Evolutionary conservation across 2,329 filamentous ascomycete species (phyloP), one percentile per base, ranked within the genome.

Genomic region (Alternaria gansuensis): DNA sequence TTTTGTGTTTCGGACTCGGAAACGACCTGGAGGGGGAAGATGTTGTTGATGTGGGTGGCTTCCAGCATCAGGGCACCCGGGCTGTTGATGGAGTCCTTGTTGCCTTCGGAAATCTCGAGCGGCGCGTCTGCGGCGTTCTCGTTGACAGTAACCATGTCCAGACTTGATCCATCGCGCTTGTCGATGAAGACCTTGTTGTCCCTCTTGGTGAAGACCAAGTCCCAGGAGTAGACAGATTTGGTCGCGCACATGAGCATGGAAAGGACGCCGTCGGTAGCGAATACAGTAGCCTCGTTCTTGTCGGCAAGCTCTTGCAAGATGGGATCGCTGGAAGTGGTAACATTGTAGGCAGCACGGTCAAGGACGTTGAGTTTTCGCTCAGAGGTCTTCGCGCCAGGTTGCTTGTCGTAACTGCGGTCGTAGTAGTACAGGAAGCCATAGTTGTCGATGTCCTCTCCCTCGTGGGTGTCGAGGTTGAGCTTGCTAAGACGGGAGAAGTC

Each of bases 161-260:
- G 87, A 58, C 90, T 91, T 59, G 93, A 93, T 73, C 93, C 94
- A 62, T 97, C 93, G 67, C 95, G 92, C 88, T 99, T 99, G 86
- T 99, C 95, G 67, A 99, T 88, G 88, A 93, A 99, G 80, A 99
- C 88, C 87, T 97, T 97, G 87, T 93, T 91, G 79, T 91, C 92
- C 79, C 96, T 92, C 79, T 91, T 89, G 64, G 92, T 84, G 75
- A 99, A 96, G 76, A 99, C 90, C 72, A 99, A 89, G 80, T 99
- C 95, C 95, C 95, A 99, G 41, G 93, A 93, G 84, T 98, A 98
- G 64, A 99, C 92, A 57, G 92, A 97, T 74, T 96, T 92, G 59
- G 95, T 91, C 51, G 95, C 89, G 82, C 95, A 99, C 95, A 99
- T 99, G 73, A 99, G 89, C 93, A 97, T 98, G 67, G 94, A 98